Conservation (phyloP, 257 asterid genomes). For the Echium plantagineum region DNA sequence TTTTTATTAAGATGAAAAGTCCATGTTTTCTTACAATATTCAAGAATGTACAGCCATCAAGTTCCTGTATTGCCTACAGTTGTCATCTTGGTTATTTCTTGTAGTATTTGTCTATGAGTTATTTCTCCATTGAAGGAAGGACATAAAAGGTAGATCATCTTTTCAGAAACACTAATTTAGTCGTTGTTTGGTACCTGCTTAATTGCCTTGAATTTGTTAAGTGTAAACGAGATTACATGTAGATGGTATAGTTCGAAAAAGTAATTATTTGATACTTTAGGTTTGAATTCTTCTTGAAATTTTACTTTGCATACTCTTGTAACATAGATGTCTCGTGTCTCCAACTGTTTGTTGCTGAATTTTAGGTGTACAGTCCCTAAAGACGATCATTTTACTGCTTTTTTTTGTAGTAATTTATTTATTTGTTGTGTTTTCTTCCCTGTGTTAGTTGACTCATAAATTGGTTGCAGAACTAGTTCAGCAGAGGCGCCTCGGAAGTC, state of each 20-base stretch:
- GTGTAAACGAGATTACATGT: too few relatives aligned
- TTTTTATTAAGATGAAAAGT: not conserved
- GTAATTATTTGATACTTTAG: too few relatives aligned
- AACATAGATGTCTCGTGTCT: not conserved
- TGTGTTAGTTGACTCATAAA: not conserved
- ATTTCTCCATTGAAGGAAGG: not conserved
- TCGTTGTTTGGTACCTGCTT: not conserved
- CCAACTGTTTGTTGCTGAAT: not conserved
- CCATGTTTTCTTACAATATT: not conserved
- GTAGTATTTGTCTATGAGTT: not conserved
- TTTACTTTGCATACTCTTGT: too few relatives aligned
- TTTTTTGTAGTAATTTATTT: not conserved
- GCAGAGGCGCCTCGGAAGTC: not conserved
- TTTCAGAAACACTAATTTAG: not conserved
- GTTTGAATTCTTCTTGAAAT: too few relatives aligned
- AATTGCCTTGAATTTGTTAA: not conserved
- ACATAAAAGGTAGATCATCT: not conserved
- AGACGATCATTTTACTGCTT: not conserved
- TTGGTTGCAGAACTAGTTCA: not conserved
- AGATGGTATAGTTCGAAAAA: too few relatives aligned
- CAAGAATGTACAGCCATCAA: not conserved
- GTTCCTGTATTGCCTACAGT: not conserved
- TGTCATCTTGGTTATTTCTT: too few relatives aligned
- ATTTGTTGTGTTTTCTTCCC: not conserved
- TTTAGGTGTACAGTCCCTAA: not conserved